These are phyloP conservation scores for Rhizopus arrhizus DNA, from an alignment of 371 early-diverging fungal species.

Conservation along the genomic window DNA sequence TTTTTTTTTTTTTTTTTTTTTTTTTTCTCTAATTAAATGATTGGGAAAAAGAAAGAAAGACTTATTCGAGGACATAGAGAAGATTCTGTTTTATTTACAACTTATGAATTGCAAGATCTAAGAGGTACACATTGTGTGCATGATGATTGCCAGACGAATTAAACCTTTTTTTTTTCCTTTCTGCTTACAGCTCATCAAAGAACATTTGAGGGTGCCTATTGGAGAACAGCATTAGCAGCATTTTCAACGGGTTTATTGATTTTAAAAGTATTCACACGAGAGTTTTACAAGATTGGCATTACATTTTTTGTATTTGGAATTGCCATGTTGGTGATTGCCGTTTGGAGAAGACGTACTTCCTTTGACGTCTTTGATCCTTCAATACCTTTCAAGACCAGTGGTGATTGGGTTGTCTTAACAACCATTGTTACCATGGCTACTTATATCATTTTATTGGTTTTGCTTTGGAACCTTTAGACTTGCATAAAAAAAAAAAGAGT, in stretches of 20 bases:
- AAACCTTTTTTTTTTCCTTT: not conserved
- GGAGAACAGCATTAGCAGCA: constrained; percentile 72
- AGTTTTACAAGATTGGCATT: constrained; percentile 75
- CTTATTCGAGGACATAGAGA: constrained; percentile 49
- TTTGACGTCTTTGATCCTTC: constrained; percentile 51
- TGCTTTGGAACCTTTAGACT: constrained; percentile 38
- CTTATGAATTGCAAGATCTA: constrained; percentile 44
- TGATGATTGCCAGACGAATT: not conserved
- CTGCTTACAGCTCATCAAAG: constrained; percentile 63
- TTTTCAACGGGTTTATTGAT: constrained; percentile 73
- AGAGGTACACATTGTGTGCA: constrained; percentile 29
- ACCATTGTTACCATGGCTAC: constrained; percentile 52
- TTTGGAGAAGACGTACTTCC: constrained; percentile 56
- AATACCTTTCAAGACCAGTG: constrained; percentile 52
- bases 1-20: constrained; percentile 1
- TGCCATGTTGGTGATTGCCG: constrained; percentile 66
- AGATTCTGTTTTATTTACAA: constrained; percentile 43
- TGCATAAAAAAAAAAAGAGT: not conserved
- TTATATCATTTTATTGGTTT: constrained; percentile 50
- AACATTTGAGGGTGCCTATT: constrained; percentile 81
- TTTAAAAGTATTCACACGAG: constrained; percentile 67
- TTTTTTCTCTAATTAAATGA: constrained; percentile 11
- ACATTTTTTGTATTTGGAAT: constrained; percentile 73
- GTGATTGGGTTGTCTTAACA: constrained; percentile 55
- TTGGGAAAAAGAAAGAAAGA: constrained; percentile 18